Evolutionary conservation across 345 rosid genomes (phyloP), one percentile per base, ranked within the genome.

Genomic region (Carallia pectinifolia): DNA sequence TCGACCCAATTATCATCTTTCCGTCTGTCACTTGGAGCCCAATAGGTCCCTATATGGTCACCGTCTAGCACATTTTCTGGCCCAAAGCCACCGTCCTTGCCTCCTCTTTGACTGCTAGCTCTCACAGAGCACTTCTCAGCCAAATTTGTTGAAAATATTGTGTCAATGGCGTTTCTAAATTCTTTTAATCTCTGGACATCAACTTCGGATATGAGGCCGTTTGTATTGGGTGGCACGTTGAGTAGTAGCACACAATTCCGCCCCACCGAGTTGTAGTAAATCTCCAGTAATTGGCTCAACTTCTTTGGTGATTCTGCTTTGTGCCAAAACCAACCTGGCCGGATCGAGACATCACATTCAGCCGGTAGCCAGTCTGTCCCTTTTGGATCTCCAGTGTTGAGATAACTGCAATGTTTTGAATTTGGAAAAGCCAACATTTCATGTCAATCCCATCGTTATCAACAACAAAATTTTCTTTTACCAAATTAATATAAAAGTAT

Each of bases 311-410:
- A 74, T 52, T 90, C 52, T 0, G 88, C 80, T 66, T 83, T 80
- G 63, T 85, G 96, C 92, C 92, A 90, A 71, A 90, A 87, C 96
- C 92, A 90, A 1, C 92, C 90, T 0, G 47, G 7, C 70, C 96
- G 59, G 58, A 87, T 44, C 17, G 50, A 44, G 12, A 44, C 50
- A 13, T 44, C 50, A 13, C 50, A 44, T 44, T 44, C 50, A 44
- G 50, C 50, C 16, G 50, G 50, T 3, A 44, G 50, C 50, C 50
- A 44, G 50, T 44, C 50, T 15, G 50, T 44, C 0, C 50, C 50
- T 44, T 44, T 44, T 12, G 50, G 50, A 44, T 44, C 50, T 44
- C 50, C 50, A 0, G 50, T 12, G 50, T 12, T 12, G 17, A 44
- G 50, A 12, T 44, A 44, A 12, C 50, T 44, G 50, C 50, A 12